Evolutionary conservation across 306 rosid genomes (phyloP), one percentile per base, ranked within the genome.

Genomic region (Lagenaria siceraria): DNA sequence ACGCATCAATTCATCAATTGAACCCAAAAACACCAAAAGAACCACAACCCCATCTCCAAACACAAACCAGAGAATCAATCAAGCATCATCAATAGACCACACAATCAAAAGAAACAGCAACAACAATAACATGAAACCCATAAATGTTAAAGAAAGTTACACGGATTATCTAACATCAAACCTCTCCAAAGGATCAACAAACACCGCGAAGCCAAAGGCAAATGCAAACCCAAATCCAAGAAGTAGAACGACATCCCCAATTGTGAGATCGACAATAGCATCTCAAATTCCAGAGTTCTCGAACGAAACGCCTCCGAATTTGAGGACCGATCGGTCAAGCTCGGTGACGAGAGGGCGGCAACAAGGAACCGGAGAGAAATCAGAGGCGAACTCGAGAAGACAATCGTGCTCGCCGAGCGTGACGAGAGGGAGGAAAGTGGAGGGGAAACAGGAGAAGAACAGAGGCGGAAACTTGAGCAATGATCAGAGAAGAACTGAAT

Each of bases 401-500:
- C 89, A 87, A 49, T 87, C 96, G 61, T 78, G 87, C 64, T 93
- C 94, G 51, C 91, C 93, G 21, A 84, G 86, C 53, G 82, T 86
- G 79, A 69, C 82, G 11, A 88, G 84, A 75, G 90, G 82, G n/a
- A 82, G 86, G 79, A 83, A 83, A 51, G 69, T 36, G 38, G 86
- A 77, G 12, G 74, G 36, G 65, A 70, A 64, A 48, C 48, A 49
- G 73, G 87, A 86, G 1, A 68, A 5, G 9, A 66, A 42, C 11
- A 75, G 51, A 9, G 85, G 81, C 9, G 84, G 59, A 64, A 83
- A 74, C 36, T 51, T 71, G 78, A 82, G 75, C 66, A 29, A 40
- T 53, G 53, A 48, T 38, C 74, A 29, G 52, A 65, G 79, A 48
- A 22, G 77, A 74, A 77, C 24, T 78, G 81, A 82, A 74, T 79